Percentiles rank a stretch among this genome's conserved stretches.
Evolutionary conservation across 495 filamentous ascomycete species (phyloP).

Genomic region (Baudoinia panamericana): DNA sequence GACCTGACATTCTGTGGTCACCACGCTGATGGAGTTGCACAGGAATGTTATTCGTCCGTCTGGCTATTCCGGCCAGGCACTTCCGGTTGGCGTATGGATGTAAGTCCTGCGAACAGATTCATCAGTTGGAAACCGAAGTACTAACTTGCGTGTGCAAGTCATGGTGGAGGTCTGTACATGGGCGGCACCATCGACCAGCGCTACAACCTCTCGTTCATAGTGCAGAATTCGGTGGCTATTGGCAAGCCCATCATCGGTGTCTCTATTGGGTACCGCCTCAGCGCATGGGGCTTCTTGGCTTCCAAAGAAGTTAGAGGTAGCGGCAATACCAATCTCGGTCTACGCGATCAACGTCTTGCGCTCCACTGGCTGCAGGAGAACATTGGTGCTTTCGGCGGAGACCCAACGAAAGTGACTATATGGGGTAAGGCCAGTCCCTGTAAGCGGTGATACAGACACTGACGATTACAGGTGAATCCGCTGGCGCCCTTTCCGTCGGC

Average conservation of each 20-base stretch:
- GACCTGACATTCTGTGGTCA: no score
- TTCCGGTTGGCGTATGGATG: slow-evolving; percentile 58
- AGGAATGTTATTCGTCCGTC: slow-evolving; percentile 47
- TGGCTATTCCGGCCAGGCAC: slow-evolving; percentile 39
- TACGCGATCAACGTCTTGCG: slow-evolving; percentile 47
- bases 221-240: slow-evolving; percentile 39
- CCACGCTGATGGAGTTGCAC: not conserved
- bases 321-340: slow-evolving; percentile 44
- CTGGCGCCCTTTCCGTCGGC: slow-evolving; percentile 24
- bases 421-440: no score
- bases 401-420: slow-evolving; percentile 28
- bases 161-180: slow-evolving; percentile 46
- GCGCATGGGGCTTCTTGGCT: slow-evolving; percentile 40
- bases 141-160: no score
- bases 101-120: no score
- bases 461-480: slow-evolving; percentile 15
- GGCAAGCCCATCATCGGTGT: slow-evolving; percentile 49
- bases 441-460: not conserved
- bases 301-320: slow-evolving; percentile 28
- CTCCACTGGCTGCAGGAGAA: slow-evolving; percentile 47
- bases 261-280: slow-evolving; percentile 48
- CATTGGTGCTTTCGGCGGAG: slow-evolving; percentile 28
- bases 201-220: slow-evolving; percentile 42
- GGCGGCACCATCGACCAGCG: slow-evolving; percentile 37
- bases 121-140: no score